Evolutionary conservation across 345 rosid genomes (phyloP).

Genomic region (Punica granatum): DNA sequence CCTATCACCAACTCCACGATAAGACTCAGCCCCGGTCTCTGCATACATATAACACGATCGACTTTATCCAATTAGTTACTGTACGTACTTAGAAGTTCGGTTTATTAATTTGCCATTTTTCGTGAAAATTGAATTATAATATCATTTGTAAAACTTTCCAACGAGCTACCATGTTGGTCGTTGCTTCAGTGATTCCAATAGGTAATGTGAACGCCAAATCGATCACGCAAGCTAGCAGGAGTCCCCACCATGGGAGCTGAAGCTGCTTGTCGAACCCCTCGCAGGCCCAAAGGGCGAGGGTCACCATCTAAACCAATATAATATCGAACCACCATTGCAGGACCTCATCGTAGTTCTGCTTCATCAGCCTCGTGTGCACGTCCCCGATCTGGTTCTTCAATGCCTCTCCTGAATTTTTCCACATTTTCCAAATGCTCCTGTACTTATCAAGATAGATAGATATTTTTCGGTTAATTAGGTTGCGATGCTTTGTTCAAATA

Average conservation of each 20-base stretch:
- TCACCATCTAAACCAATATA: slow-evolving; percentile 5
- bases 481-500: too few relatives aligned
- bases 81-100: too few relatives aligned
- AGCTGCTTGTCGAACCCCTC: slow-evolving; percentile 23
- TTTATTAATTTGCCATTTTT: too few relatives aligned
- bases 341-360: slow-evolving; percentile 24
- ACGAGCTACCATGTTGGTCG: slow-evolving; percentile 28
- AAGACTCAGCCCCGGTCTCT: slow-evolving; percentile 68
- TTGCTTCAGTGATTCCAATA: slow-evolving; percentile 26
- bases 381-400: slow-evolving; percentile 13
- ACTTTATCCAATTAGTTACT: too few relatives aligned
- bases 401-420: background rate
- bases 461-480: too few relatives aligned
- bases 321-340: slow-evolving; percentile 38
- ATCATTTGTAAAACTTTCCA: too few relatives aligned
- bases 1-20: slow-evolving; percentile 73
- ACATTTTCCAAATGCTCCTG: background rate
- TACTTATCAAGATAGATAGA: too few relatives aligned
- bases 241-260: slow-evolving; percentile 40
- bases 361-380: slow-evolving; percentile 35
- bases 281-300: slow-evolving; percentile 16
- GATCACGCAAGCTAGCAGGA: slow-evolving; percentile 22
- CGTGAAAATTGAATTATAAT: too few relatives aligned
- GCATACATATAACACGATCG: too few relatives aligned
- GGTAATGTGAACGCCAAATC: slow-evolving; percentile 27